These are phyloP conservation scores for Collybia mongolica DNA, from an alignment of 768 basidiomycete genomes.

Conservation along the genomic window DNA sequence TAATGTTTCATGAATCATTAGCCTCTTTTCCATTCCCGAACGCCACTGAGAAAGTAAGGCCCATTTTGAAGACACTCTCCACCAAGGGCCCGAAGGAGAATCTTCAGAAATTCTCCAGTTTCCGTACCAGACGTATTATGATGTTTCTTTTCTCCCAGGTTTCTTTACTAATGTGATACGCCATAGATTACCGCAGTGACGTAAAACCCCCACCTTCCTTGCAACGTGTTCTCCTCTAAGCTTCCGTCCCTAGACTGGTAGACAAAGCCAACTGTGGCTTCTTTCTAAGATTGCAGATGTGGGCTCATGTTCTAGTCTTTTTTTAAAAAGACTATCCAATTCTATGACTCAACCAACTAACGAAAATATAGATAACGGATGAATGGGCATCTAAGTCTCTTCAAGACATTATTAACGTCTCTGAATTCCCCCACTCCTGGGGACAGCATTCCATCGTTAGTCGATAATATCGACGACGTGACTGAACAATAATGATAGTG, in stretches of 20 bases:
- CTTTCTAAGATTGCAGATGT: slow-evolving; percentile 66
- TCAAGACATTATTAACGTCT: slow-evolving; percentile 54
- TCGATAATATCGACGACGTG: slow-evolving; percentile 7
- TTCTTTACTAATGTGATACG: slow-evolving; percentile 10
- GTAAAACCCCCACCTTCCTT: slow-evolving; percentile 37
- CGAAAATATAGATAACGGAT: slow-evolving; percentile 52
- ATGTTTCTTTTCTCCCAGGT: slow-evolving; percentile 5
- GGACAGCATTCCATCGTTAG: slow-evolving; percentile 79
- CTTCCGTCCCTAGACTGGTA: slow-evolving; percentile 55
- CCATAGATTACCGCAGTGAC: slow-evolving; percentile 70
- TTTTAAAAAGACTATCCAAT: background rate
- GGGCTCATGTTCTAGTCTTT: slow-evolving; percentile 5
- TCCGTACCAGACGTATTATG: slow-evolving; percentile 68
- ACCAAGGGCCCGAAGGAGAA: slow-evolving; percentile 63
- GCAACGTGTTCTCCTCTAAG: slow-evolving; percentile 18
- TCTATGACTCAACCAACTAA: background rate
- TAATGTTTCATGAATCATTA: slow-evolving; percentile 24
- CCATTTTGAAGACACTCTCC: slow-evolving; percentile 67
- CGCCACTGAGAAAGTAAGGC: slow-evolving; percentile 52
- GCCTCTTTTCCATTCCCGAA: slow-evolving; percentile 59
- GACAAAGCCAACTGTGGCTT: slow-evolving; percentile 77
- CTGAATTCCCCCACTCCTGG: slow-evolving; percentile 81
- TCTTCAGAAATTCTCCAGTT: slow-evolving; percentile 65
- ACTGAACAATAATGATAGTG: slow-evolving; percentile 7
- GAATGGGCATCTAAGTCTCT: slow-evolving; percentile 59